A percentile compares a stretch with the other conserved stretches of the same genome.
Conservation (phyloP, 78 protist species). For the Cavenderia fasciculata region DNA sequence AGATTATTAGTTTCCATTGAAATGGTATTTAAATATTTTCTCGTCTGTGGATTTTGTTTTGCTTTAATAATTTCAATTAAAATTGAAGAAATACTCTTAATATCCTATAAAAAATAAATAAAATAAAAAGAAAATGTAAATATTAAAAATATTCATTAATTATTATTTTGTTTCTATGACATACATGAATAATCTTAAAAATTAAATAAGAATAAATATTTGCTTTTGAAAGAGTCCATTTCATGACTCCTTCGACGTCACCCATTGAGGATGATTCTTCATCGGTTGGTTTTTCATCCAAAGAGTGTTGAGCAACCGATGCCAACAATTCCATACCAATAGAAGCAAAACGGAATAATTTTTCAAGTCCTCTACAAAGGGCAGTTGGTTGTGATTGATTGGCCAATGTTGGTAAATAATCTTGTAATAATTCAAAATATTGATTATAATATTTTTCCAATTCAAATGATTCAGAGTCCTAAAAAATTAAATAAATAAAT, state of each 20-base stretch:
- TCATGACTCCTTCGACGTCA: background rate
- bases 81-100: slow-evolving; percentile 25
- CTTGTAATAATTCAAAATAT: slow-evolving; percentile 43
- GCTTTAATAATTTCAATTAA: slow-evolving; percentile 50
- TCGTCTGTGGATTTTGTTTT: slow-evolving; percentile 69
- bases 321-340: slow-evolving; percentile 25
- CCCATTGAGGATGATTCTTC: background rate
- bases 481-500: background rate
- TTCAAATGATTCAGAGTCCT: slow-evolving; percentile 29
- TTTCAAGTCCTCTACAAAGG: slow-evolving; percentile 60
- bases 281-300: slow-evolving; percentile 10
- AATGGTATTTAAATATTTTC: slow-evolving; percentile 50
- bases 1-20: slow-evolving; percentile 47
- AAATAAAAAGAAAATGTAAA: background rate
- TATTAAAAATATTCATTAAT: too few relatives aligned
- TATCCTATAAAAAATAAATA: slow-evolving; percentile 13
- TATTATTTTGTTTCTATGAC: background rate
- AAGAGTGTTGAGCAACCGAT: background rate
- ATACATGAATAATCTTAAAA: slow-evolving; percentile 23
- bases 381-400: slow-evolving; percentile 12
- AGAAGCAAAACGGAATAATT: slow-evolving; percentile 8
- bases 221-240: slow-evolving; percentile 37
- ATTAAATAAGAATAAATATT: slow-evolving; percentile 35
- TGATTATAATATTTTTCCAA: slow-evolving; percentile 34
- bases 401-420: slow-evolving; percentile 30